Evolutionary conservation across 106 monocot species (phyloP), one percentile per base, ranked within the genome.

Genomic region (Platanthera zijinensis): DNA sequence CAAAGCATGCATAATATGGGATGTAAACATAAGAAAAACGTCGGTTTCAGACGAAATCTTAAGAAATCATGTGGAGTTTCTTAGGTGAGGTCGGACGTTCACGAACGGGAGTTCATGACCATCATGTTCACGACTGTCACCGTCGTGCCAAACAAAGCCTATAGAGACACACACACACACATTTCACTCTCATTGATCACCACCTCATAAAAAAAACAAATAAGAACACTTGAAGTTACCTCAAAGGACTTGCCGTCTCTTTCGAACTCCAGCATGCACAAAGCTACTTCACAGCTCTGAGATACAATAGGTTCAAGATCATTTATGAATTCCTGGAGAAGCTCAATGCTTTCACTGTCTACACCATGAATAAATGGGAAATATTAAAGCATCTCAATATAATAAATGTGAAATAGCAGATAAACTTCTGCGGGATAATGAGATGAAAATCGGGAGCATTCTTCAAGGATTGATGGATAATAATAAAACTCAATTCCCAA

Each of bases 241-340:
- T 91, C 91, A 28, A 88, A 91, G 10, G 91, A 86, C 62, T 84
- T 88, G 75, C 91, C 91, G 18, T 85, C 79, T 80, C 82, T 79
- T 80, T 91, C 91, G 15, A 78, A 88, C 53, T 88, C 88, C 10
- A 86, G 82, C 91, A 91, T 92, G 70, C 84, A 84, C 68, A 92
- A 80, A 12, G 88, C 91, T 39, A 92, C 91, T 81, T 88, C 88
- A 72, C 91, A 91, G 69, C 91, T 91, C 76, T 91, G 86, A 45
- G 91, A 88, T 32, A 91, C 91, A 47, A 91, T 86, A 0, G 88
- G 88, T 78, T 91, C 91, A 52, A 86, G 84, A 66, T 91, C 90
- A 71, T 74, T 79, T 18, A 84, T 19, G 52, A 91, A 91, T 64
- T 85, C 81, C 73, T 84, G 78, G 45, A 88, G 80, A 69, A 91